Conservation (phyloP, 768 basidiomycete genomes). For the Strobilomyces confusus region DNA sequence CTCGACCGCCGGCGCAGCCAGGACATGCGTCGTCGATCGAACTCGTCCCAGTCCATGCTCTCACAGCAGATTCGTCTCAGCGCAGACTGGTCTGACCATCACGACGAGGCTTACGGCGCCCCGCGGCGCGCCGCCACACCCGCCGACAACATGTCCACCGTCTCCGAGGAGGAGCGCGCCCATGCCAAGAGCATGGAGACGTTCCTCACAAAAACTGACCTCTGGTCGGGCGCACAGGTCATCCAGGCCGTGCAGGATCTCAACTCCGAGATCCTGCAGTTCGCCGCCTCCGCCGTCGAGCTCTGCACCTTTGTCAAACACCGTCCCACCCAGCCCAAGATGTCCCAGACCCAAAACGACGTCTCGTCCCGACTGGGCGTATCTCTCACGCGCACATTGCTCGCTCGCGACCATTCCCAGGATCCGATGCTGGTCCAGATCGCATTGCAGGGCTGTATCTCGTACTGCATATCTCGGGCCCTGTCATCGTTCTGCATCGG, state of each 20-base stretch:
- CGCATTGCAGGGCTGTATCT: conserved; percentile 67
- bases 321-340: conserved; percentile 37
- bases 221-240: conserved; percentile 74
- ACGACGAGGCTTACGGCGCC: conserved; percentile 13
- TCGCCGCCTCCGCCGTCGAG: conserved; percentile 72
- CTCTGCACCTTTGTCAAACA: conserved; percentile 50
- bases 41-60: conserved; percentile 28
- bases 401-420: conserved; percentile 63
- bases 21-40: conserved; percentile 27
- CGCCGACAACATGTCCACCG: conserved; percentile 28
- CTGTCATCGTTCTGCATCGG: conserved; percentile 72
- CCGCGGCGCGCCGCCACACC: conserved; percentile 11
- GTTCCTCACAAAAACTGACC: conserved; percentile 70
- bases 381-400: conserved; percentile 56
- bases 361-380: conserved; percentile 61
- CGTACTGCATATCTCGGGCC: conserved; percentile 62
- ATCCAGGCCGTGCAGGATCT: conserved; percentile 76
- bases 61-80: conserved; percentile 31
- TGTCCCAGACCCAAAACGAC: conserved; percentile 53
- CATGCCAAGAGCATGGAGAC: conserved; percentile 56
- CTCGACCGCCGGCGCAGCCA: conserved; percentile 30
- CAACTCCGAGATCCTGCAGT: conserved; percentile 78
- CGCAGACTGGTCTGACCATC: conserved; percentile 31
- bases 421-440: conserved; percentile 76
- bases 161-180: conserved; percentile 52